Conservation (phyloP, 176 grass and related monocot genomes). For the Musa troglodytarum region DNA sequence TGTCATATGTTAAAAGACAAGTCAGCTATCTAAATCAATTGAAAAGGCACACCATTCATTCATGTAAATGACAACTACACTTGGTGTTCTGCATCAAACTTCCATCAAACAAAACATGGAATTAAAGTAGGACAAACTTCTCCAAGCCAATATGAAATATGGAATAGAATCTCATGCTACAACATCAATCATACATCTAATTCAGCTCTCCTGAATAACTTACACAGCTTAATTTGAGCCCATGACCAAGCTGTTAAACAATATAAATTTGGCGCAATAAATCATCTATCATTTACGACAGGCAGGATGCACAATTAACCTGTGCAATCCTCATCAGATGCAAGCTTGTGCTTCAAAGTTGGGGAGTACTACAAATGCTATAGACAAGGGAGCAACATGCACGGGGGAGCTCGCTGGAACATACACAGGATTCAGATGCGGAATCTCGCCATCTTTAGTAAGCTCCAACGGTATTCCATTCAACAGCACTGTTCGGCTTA, state of each 20-base stretch:
- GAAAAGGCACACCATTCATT: no score
- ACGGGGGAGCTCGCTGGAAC: conserved; percentile 48
- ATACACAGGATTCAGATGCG: conserved; percentile 36
- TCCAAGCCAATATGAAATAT: no score
- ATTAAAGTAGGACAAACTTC: no score
- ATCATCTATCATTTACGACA: neutral
- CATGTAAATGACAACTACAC: no score
- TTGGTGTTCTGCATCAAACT: no score
- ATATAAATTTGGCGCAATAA: no score
- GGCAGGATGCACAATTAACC: neutral
- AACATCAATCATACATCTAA: neutral
- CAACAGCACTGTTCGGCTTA: conserved; percentile 60
- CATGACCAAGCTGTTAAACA: no score
- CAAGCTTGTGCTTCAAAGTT: conserved; percentile 2
- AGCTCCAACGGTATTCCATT: conserved; percentile 72
- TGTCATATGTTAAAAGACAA: no score
- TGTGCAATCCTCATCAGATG: neutral
- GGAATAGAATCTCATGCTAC: neutral
- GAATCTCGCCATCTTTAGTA: conserved; percentile 57
- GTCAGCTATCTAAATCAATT: no score
- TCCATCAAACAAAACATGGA: no score
- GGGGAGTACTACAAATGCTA: conserved; percentile 6
- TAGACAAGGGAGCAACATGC: conserved; percentile 45
- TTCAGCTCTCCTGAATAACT: neutral
- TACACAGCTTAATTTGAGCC: no score